Evolutionary conservation across 345 rosid genomes (phyloP), one percentile per base, ranked within the genome.

Genomic region (Moricandia arvensis): DNA sequence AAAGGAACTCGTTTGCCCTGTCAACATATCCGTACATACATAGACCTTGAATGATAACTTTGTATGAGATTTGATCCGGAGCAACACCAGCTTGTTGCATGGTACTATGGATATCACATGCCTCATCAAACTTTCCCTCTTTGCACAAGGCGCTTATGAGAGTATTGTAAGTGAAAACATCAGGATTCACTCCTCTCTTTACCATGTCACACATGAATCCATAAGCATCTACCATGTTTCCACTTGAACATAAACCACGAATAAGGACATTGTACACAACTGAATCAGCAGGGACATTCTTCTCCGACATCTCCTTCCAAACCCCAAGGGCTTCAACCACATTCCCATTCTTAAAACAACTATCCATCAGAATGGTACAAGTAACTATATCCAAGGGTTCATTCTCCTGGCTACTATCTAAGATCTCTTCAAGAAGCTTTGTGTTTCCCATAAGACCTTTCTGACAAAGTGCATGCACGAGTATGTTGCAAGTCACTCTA

Each of bases 291-390:
- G 69, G 74, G 27, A 31, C 65, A 47, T 81, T 77, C 24, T 73
- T 77, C 68, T 51, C 59, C 15, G 71, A 64, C 75, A 88, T 78
- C 72, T 79, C 76, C 60, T 85, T 76, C 96, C 93, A 86, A 18
- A 82, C 15, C 38, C 43, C 68, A 71, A 85, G 68, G 49, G 91
- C 97, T 38, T 82, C 77, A 76, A 45, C 74, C 59, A 76, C 80
- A 59, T 83, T 77, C 38, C 89, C 89, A 59, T 78, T 86, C 88
- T 86, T 89, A 70, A 88, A 85, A 83, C 43, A 87, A 64, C 82
- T 78, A 87, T 88, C 89, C 90, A 91, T 88, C 63, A 88, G 81
- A 74, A 87, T 89, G 68, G 97, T 89, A 59, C 79, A 86, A 16
- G 86, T 83, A 59, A 88, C 68, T 73, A 85, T 58, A 73, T 86